Conservation (phyloP, 768 basidiomycete genomes). For the Boletus patriciae region DNA sequence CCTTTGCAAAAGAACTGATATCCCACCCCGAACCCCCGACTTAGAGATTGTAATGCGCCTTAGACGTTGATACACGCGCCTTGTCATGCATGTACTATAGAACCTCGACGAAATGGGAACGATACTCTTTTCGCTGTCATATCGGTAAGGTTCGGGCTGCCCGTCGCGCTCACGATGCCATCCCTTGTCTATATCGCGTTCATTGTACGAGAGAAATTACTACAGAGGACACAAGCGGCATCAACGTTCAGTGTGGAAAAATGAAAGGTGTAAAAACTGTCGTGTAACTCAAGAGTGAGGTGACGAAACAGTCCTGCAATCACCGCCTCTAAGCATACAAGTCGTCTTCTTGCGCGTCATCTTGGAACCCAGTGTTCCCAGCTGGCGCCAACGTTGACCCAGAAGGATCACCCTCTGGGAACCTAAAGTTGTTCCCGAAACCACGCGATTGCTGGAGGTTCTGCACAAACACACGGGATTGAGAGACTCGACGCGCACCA, state of each 20-base stretch:
- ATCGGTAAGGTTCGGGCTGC: neutral
- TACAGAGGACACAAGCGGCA: conserved; percentile 1
- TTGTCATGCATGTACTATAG: too few relatives aligned
- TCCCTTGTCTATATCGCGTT: conserved; percentile 9
- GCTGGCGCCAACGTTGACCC: conserved; percentile 41
- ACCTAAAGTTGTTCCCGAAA: conserved; percentile 96
- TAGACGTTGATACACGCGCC: too few relatives aligned
- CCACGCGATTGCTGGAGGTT: conserved; percentile 89
- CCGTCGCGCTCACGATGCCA: neutral
- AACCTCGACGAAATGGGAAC: neutral
- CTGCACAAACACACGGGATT: conserved; percentile 37
- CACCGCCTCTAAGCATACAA: conserved; percentile 65
- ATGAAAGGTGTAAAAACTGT: too few relatives aligned
- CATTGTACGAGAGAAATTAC: conserved; percentile 10
- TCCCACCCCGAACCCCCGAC: neutral
- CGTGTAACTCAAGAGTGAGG: neutral
- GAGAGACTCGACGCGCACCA: neutral
- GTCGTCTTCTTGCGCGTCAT: conserved; percentile 88
- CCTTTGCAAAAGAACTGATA: neutral
- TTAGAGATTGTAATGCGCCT: too few relatives aligned
- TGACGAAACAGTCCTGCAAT: neutral
- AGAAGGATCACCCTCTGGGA: conserved; percentile 72
- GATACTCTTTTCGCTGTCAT: neutral
- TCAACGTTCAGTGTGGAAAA: neutral
- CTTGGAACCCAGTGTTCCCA: conserved; percentile 79